phyloP scores from a whole-genome alignment of 192 early-diverging fungal species.

The Rhizophagus clarus region DNA sequence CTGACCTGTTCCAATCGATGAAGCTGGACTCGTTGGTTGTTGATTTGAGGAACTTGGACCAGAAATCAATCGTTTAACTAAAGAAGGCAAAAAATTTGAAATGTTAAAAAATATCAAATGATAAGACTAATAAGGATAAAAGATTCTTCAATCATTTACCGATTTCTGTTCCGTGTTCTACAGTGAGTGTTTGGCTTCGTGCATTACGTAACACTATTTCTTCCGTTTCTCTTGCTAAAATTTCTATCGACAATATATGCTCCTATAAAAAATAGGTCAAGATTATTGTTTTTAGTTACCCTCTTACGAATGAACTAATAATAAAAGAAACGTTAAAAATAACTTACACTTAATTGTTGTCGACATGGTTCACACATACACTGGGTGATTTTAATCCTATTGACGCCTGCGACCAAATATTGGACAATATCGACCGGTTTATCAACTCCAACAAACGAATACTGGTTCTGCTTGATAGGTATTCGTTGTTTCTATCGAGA shows the following conservation, averaged over 20 bases:
- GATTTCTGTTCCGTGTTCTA: neutral
- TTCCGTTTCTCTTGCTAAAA: neutral
- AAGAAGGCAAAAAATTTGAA: neutral
- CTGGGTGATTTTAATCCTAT: neutral
- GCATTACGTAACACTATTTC: neutral
- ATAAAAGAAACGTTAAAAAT: neutral
- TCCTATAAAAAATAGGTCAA: neutral
- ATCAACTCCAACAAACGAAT: neutral
- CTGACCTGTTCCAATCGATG: neutral
- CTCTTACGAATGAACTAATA: neutral
- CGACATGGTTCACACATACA: neutral
- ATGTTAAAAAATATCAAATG: neutral
- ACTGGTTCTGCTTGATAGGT: neutral
- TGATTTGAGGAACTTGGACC: neutral
- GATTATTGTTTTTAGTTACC: neutral
- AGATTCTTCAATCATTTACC: neutral
- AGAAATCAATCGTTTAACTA: neutral
- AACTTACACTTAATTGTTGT: neutral
- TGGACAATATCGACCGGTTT: neutral
- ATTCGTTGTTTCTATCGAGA: constrained; percentile 1
- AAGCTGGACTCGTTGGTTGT: neutral
- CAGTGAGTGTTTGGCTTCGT: neutral
- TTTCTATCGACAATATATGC: neutral
- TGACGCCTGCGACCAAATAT: neutral
- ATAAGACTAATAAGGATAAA: neutral